Conservation (phyloP, 441 rosid species). For the Sinapis alba region DNA sequence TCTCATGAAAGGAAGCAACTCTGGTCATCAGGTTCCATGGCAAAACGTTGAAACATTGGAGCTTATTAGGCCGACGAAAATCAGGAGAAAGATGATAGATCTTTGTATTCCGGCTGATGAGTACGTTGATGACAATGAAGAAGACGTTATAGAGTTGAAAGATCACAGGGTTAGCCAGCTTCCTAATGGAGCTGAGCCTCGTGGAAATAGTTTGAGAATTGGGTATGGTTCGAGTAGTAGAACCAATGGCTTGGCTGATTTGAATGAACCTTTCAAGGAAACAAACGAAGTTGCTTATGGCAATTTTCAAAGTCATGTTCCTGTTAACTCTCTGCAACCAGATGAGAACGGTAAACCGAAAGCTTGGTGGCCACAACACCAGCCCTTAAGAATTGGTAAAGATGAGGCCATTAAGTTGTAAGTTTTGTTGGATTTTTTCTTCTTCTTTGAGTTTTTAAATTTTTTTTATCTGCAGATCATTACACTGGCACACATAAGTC, state of each 20-base stretch:
- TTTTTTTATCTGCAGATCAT: slow-evolving; percentile 27
- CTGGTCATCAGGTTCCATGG: slow-evolving; percentile 54
- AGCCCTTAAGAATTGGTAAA: slow-evolving; percentile 60
- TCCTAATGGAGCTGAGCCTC: slow-evolving; percentile 49
- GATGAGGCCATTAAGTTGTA: slow-evolving; percentile 16
- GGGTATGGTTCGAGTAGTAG: slow-evolving; percentile 47
- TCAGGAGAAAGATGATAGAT: slow-evolving; percentile 81
- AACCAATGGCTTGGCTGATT: slow-evolving; percentile 68
- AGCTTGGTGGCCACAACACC: slow-evolving; percentile 51
- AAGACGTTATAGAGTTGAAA: slow-evolving; percentile 44
- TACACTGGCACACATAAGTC: slow-evolving; percentile 38
- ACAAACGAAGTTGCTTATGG: slow-evolving; percentile 48
- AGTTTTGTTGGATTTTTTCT: background rate
- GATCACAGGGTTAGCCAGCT: slow-evolving; percentile 46
- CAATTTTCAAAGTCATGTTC: slow-evolving; percentile 43
- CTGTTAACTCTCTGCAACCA: slow-evolving; percentile 34
- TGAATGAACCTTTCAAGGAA: slow-evolving; percentile 79
- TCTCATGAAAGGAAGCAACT: slow-evolving; percentile 62
- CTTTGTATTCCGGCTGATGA: slow-evolving; percentile 92
- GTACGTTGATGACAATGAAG: slow-evolving; percentile 75
- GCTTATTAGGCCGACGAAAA: slow-evolving; percentile 71
- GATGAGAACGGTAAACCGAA: slow-evolving; percentile 48
- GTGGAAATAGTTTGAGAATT: slow-evolving; percentile 45
- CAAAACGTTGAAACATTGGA: slow-evolving; percentile 61
- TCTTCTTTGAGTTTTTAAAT: background rate